A percentile compares a stretch with the other conserved stretches of the same genome.
phyloP scores from a whole-genome alignment of 192 early-diverging fungal genomes.

The Lunasporangiospora selenospora region DNA sequence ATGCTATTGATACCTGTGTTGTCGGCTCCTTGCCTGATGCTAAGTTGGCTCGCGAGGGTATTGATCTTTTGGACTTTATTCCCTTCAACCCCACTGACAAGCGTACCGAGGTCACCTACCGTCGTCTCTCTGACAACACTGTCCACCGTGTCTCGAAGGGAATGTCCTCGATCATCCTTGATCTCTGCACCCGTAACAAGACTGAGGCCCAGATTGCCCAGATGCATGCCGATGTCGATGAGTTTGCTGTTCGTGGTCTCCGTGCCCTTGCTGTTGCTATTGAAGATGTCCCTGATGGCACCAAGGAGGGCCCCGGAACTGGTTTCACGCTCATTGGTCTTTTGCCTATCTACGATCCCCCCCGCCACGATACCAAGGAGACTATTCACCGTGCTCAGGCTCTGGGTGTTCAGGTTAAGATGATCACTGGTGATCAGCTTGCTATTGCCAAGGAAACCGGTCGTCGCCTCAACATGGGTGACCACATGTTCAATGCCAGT shows the following conservation, averaged over 20 bases:
- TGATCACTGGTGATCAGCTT: constrained; percentile 92
- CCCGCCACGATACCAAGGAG: constrained; percentile 81
- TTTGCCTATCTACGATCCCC: constrained; percentile 80
- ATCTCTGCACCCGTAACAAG: constrained; percentile 76
- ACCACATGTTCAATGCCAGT: constrained; percentile 68
- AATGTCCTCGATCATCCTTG: constrained; percentile 76
- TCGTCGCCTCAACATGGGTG: constrained; percentile 74
- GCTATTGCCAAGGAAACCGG: constrained; percentile 61
- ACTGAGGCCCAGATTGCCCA: constrained; percentile 62
- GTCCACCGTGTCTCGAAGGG: constrained; percentile 77
- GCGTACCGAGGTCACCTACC: constrained; percentile 79
- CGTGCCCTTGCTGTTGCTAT: constrained; percentile 81
- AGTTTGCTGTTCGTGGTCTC: constrained; percentile 49
- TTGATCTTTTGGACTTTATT: constrained; percentile 70
- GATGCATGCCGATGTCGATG: constrained; percentile 65
- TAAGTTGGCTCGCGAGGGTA: constrained; percentile 63
- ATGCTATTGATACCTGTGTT: constrained; percentile 82
- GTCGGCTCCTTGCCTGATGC: constrained; percentile 69
- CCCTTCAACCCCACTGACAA: constrained; percentile 83
- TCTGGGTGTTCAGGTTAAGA: constrained; percentile 87
- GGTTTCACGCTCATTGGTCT: constrained; percentile 76
- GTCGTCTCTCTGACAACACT: constrained; percentile 64
- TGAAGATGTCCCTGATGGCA: constrained; percentile 66
- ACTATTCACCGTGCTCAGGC: constrained; percentile 77
- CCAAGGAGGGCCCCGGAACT: constrained; percentile 62